Evolutionary conservation across 345 rosid genomes (phyloP), one percentile per base, ranked within the genome.

Genomic region (Linum usitatissimum): DNA sequence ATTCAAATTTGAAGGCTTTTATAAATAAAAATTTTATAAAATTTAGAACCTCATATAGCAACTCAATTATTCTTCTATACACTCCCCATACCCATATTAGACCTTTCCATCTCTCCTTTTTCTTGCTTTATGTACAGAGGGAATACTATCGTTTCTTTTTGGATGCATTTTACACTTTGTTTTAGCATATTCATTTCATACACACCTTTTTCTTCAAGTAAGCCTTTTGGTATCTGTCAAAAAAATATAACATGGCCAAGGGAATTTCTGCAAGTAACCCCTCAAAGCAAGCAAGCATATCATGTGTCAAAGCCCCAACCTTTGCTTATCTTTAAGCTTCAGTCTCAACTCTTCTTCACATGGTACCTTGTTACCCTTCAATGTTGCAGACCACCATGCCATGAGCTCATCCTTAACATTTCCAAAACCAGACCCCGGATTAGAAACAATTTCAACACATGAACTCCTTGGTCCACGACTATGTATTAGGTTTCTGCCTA

Each of bases 351-450:
- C 86, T 64, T 92, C 85, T 64, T 78, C 80, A 0, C 83, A 73
- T 8, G 86, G 96, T 49, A 73, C 53, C 61, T 69, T 66, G 9
- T 10, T 45, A 4, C 51, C 64, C 70, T 51, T 78, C 6, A 42
- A 34, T 14, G 73, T 72, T 4, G 68, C 75, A 3, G 23, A 36
- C 86, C 88, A 84, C 95, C 98, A 92, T n/a, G 80, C 81, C 67
- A 70, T 76, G n/a, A 92, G 79, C 82, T 92, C 96, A 18, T 89
- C 91, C 96, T 86, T 77, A 70, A 58, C 64, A 40, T 70, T 59
- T 31, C 57, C 18, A 48, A 30, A 23, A 10, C 5, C 18, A 55
- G 23, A 55, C 30, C 21, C 12, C n/a, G 3, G 20, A 18, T 21
- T 7, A 55, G 57, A 14, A n/a, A 19, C 13, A 55, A 19, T 9